Conservation (phyloP, 352 stramenopile species). For the Blastocystis sp. region DNA sequence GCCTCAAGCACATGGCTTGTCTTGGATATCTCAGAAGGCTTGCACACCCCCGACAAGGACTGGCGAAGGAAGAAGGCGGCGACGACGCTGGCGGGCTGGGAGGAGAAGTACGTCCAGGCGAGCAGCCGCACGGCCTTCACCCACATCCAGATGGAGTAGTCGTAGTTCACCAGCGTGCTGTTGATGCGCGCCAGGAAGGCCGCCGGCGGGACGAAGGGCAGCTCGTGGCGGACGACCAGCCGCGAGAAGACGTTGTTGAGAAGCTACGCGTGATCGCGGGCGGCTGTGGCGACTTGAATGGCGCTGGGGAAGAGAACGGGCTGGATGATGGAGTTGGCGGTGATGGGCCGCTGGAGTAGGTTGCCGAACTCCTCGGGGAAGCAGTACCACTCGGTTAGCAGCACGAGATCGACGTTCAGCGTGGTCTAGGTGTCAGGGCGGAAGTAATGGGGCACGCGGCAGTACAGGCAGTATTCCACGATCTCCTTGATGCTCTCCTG, state of each 20-base stretch:
- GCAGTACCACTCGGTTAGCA: conserved; percentile 37
- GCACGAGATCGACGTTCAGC: not conserved
- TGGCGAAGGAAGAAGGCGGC: not conserved
- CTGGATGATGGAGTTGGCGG: conserved; percentile 44
- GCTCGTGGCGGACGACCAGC: not conserved
- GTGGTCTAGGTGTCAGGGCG: not conserved
- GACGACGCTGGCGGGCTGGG: not conserved
- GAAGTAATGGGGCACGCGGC: not conserved
- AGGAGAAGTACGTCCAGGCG: conserved; percentile 36
- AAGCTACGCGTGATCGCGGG: not conserved
- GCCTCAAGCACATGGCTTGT: too few species aligned
- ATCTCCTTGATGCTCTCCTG: conserved; percentile 48
- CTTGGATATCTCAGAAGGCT: too few species aligned
- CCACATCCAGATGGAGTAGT: conserved; percentile 53
- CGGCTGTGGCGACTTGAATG: conserved; percentile 1
- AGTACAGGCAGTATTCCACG: conserved; percentile 51
- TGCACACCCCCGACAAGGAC: too few species aligned
- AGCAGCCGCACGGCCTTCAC: not conserved
- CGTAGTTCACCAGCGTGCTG: conserved; percentile 39
- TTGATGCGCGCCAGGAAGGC: conserved; percentile 34
- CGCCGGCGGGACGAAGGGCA: conserved; percentile 3
- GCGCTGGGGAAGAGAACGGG: conserved; percentile 39
- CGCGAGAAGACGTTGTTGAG: conserved; percentile 45
- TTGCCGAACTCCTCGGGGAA: conserved; percentile 60
- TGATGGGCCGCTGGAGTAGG: conserved; percentile 49